Base-by-base conservation (phyloP, 371 early-diverging fungal genomes). In the Zopfochytrium polystomum region DNA sequence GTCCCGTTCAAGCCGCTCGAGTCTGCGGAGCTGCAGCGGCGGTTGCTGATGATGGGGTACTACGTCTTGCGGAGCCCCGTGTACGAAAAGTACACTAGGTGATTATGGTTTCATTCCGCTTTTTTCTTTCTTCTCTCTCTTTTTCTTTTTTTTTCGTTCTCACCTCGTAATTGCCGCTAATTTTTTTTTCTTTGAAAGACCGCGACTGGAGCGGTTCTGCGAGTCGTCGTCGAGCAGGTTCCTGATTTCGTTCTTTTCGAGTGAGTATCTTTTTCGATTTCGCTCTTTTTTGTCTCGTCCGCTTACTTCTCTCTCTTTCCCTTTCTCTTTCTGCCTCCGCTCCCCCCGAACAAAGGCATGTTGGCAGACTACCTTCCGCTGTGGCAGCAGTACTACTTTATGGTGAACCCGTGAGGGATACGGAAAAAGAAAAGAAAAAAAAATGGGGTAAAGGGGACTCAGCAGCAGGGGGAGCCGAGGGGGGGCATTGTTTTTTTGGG, bases 311-410 rank as follows among this genome's bases (percentile, higher is more conserved):
- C n/a, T n/a, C n/a, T n/a, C n/a, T n/a, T n/a, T n/a, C n/a, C n/a
- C n/a, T n/a, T n/a, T n/a, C n/a, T n/a, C n/a, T n/a, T n/a, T n/a
- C n/a, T n/a, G n/a, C n/a, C n/a, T n/a, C n/a, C n/a, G n/a, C n/a
- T n/a, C n/a, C n/a, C n/a, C n/a, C n/a, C n/a, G n/a, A n/a, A n/a
- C n/a, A n/a, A n/a, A n/a, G 85, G 85, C 58, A 25, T 65, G 2
- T 22, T 65, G 35, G 49, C 60, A 33, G 95, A 95, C 67, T 96
- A 96, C 70, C 82, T 89, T 65, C 95, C 95, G 3, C 78, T 96
- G 43, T 95, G 93, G 93, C 90, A 96, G 76, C 83, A 85, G 48
- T 85, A 90, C 64, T 91, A 93, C 77, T 94, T 93, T 66, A 29
- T 65, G 5, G 54, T 58, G 2, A 65, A 65, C 34, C 60, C 66